These are phyloP conservation scores for Aspergillus olivimuriae DNA, from an alignment of 495 filamentous ascomycete species.

Conservation along the genomic window DNA sequence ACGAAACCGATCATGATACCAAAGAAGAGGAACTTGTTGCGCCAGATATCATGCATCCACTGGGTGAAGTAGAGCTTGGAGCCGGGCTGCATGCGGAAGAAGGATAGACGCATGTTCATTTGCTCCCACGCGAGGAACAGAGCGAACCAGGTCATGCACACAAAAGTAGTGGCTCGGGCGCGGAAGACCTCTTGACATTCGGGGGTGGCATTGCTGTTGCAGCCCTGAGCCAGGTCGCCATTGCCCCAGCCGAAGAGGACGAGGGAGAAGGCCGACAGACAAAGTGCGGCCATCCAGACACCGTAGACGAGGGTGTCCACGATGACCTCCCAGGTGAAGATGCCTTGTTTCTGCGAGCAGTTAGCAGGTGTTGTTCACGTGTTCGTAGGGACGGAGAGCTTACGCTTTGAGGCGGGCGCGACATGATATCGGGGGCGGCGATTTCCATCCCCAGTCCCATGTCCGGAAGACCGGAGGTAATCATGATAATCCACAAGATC, in stretches of 20 bases:
- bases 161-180: conserved; percentile 65
- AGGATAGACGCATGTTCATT: conserved; percentile 58
- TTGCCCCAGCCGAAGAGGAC: conserved; percentile 63
- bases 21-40: conserved; percentile 68
- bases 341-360: conserved; percentile 48
- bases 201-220: conserved; percentile 52
- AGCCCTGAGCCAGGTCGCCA: conserved; percentile 54
- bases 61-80: conserved; percentile 46
- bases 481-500: conserved; percentile 75
- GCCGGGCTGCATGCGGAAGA: conserved; percentile 61
- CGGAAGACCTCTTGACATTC: conserved; percentile 64
- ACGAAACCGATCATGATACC: conserved; percentile 61
- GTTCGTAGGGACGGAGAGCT: conserved; percentile 5
- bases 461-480: conserved; percentile 65
- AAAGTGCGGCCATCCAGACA: conserved; percentile 62
- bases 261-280: conserved; percentile 56
- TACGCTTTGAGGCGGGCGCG: conserved; percentile 56
- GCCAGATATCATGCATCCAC: conserved; percentile 59
- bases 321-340: conserved; percentile 65
- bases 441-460: conserved; percentile 70
- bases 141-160: conserved; percentile 68
- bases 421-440: conserved; percentile 61
- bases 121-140: conserved; percentile 72
- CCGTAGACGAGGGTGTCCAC: conserved; percentile 66
- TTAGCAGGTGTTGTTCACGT: conserved; percentile 21